Evolutionary conservation across 805 yeast species (phyloP), one percentile per base, ranked within the genome.

Genomic region (Metahyphopichia silvanorum): DNA sequence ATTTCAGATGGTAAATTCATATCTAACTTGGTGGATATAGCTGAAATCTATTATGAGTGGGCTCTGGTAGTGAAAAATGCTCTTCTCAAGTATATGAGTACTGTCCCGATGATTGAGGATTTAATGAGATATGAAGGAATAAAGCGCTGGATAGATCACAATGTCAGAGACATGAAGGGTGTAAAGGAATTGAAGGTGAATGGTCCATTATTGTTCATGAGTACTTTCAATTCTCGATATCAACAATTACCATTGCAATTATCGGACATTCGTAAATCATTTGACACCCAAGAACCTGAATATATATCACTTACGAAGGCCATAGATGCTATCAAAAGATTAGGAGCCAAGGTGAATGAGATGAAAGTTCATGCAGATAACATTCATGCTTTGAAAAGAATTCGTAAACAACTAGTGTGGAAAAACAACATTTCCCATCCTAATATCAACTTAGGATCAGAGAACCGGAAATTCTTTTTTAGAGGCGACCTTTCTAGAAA

Each of bases 31-130:
- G 39, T 33, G 2, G 63, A 53, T 7, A 69, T 85, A 11, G 84
- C 83, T 3, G 77, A 76, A 29, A 66, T 84, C 8, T 76, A 83
- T 40, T 53, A 68, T 19, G 69, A 71, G 13, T 86, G 95, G 95
- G 66, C 80, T 2, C 60, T 61, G 18, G 68, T 63, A 14, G 87
- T 86, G 0, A 60, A 67, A 15, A 62, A 62, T 1, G 66, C 78
- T 0, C 78, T 83, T 32, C 42, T 78, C 14, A 63, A 61, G 23
- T 84, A 84, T 46, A 82, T 86, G 23, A 73, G 71, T 23, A 62
- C 73, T 5, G 68, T 78, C 58, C 84, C 82, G 2, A 68, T 72
- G 42, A 79, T 79, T 2, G 76, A 76, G 47, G 79, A 76, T 34
- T 53, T 79, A 18, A 70, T 71, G 39, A 67, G 53, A 12, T 70